Evolutionary conservation across 2,329 filamentous ascomycete genomes (phyloP), one percentile per base, ranked within the genome.

Genomic region (Aspergillus bombycis): DNA sequence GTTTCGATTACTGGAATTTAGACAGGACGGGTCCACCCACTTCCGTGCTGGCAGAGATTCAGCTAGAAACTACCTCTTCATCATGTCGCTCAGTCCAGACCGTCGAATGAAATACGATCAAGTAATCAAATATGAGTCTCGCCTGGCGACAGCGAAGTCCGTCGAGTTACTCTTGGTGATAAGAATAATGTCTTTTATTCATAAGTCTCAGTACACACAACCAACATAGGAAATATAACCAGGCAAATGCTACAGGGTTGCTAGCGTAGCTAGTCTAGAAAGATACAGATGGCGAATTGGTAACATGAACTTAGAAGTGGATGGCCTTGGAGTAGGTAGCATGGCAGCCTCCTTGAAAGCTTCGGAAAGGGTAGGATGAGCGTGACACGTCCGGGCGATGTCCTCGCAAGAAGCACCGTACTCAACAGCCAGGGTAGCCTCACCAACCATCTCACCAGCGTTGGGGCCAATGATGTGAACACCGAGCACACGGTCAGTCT

Each of bases 291-390:
- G 63, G 62, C 14, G 57, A 58, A 60, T 68, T 66, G 66, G 67
- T 60, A 43, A 63, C 64, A 65, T 63, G 60, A 62, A 65, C 70
- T 72, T 91, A 99, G 82, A 91, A 96, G 85, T 99, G 95, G 79
- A 99, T 97, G 70, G 95, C 90, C 85, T 97, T 95, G 75, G 89
- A 88, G 84, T 96, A 93, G 57, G 94, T 97, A 67, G 93, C 92
- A 99, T 98, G 72, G 95, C 95, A 75, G 95, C 95, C 88, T 99
- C 95, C 87, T 99, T 99, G 88, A 99, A 98, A 52, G 95, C 95
- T 85, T 99, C 95, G 28, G 94, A 89, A 65, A 99, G 86, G 58
- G 94, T 97, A 62, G 95, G 95, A 83, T 99, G 95, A 61, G 95
- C 95, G 82, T 99, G 95, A 82, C 92, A 95, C 68, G 95, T 98